Percentiles rank a stretch among this genome's conserved stretches.
phyloP scores from a whole-genome alignment of 1,139 yeast genomes.

The Suhomyces terraborum region DNA sequence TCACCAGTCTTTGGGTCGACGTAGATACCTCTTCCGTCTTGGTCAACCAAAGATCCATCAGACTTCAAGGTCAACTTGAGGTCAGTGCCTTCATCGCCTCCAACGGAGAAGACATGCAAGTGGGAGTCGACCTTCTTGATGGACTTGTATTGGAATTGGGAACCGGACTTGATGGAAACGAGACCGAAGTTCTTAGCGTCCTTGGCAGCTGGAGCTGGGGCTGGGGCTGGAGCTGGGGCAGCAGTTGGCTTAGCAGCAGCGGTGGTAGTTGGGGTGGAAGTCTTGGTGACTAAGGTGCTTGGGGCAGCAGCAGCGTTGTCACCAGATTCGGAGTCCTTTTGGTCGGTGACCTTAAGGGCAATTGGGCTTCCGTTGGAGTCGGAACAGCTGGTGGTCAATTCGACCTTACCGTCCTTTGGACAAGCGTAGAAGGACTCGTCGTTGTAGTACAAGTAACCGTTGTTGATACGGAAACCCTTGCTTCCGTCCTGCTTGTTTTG shows the following conservation, averaged over 20 bases:
- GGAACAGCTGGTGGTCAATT: constrained; percentile 14
- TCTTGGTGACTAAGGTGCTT: constrained; percentile 6
- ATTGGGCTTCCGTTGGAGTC: constrained; percentile 16
- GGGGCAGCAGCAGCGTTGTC: not conserved
- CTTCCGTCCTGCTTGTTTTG: constrained; percentile 21
- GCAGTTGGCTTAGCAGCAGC: constrained; percentile 11
- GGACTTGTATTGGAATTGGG: constrained; percentile 23
- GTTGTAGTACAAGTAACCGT: constrained; percentile 19
- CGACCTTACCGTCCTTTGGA: constrained; percentile 20
- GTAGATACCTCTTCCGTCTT: constrained; percentile 29
- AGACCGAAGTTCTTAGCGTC: constrained; percentile 18
- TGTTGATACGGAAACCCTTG: constrained; percentile 22
- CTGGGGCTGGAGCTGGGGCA: constrained; percentile 6
- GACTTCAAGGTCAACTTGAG: constrained; percentile 25
- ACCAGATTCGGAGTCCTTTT: constrained; percentile 4
- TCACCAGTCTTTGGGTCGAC: constrained; percentile 31
- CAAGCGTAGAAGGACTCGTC: constrained; percentile 23
- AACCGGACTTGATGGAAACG: constrained; percentile 25
- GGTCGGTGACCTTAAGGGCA: constrained; percentile 14
- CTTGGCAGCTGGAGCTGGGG: constrained; percentile 8
- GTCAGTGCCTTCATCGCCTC: constrained; percentile 31
- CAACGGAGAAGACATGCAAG: constrained; percentile 35
- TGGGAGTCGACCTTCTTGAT: constrained; percentile 32
- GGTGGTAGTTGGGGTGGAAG: constrained; percentile 3
- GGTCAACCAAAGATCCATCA: constrained; percentile 33